These are phyloP conservation scores for Rhodosporidiobolus odoratus DNA, from an alignment of 768 basidiomycete species.

Conservation along the genomic window DNA sequence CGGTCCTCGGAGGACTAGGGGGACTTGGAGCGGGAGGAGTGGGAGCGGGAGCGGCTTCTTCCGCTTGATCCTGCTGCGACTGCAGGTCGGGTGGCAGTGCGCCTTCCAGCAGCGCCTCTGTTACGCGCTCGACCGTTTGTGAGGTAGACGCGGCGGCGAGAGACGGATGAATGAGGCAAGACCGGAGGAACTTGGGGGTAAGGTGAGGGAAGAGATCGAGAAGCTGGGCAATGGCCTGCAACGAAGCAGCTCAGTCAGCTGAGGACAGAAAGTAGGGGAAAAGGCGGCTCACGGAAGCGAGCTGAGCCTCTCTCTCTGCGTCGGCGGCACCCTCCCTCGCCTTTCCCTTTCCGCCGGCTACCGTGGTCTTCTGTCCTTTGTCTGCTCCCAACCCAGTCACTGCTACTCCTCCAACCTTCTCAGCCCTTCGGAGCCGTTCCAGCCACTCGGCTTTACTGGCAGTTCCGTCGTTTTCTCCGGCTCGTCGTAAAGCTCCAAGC, in stretches of 20 bases:
- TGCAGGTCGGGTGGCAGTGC: constrained; percentile 52
- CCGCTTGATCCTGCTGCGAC: background rate
- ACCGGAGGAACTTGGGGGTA: constrained; percentile 54
- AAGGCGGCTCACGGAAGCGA: constrained; percentile 1
- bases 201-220: constrained; percentile 70
- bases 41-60: constrained; percentile 31
- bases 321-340: background rate
- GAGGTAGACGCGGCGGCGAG: constrained; percentile 49
- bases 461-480: background rate
- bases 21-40: constrained; percentile 4
- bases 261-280: background rate
- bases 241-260: background rate
- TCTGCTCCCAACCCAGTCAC: background rate
- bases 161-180: constrained; percentile 5
- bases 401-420: constrained; percentile 9
- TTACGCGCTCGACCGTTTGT: constrained; percentile 59
- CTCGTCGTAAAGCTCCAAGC: constrained; percentile 7
- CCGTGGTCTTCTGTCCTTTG: background rate
- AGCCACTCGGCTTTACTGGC: background rate
- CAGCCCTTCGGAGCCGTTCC: constrained; percentile 1
- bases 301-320: constrained; percentile 5
- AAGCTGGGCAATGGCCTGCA: constrained; percentile 55
- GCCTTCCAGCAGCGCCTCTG: constrained; percentile 65
- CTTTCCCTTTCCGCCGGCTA: background rate
- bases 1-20: background rate